Conservation (phyloP, 768 basidiomycete species). For the Terana coerulea region DNA sequence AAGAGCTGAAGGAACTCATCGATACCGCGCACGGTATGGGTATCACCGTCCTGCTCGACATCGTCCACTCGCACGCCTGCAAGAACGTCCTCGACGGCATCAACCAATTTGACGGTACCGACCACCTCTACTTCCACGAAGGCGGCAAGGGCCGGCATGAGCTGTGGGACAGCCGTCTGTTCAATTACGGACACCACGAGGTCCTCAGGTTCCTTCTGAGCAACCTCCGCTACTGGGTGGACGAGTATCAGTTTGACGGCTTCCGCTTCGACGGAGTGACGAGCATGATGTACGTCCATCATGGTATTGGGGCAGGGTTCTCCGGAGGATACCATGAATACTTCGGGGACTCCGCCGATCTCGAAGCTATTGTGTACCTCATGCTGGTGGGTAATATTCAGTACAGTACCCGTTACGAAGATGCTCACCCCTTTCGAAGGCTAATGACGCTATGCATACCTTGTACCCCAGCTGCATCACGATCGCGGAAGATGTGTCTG, state of each 20-base stretch:
- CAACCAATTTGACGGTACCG: constrained; percentile 95
- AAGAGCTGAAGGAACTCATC: constrained; percentile 92
- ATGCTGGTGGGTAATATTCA: constrained; percentile 76
- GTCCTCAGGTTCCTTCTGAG: constrained; percentile 93
- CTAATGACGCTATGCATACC: constrained; percentile 84
- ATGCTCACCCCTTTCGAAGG: constrained; percentile 44
- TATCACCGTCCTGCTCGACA: constrained; percentile 88
- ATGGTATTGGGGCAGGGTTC: constrained; percentile 97
- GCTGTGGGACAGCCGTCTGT: constrained; percentile 96
- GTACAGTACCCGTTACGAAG: not conserved
- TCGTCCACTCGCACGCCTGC: constrained; percentile 97
- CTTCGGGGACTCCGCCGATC: constrained; percentile 81
- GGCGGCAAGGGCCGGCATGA: constrained; percentile 89
- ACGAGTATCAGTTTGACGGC: constrained; percentile 94
- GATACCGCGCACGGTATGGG: constrained; percentile 95
- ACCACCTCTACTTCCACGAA: constrained; percentile 96
- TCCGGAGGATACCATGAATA: constrained; percentile 99
- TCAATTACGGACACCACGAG: constrained; percentile 95
- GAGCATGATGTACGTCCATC: constrained; percentile 98
- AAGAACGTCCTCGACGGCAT: constrained; percentile 96
- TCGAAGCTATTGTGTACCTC: constrained; percentile 90
- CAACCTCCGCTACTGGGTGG: constrained; percentile 93
- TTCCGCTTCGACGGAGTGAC: constrained; percentile 99
- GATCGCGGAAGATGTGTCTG: constrained; percentile 98
- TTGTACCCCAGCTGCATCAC: constrained; percentile 81